Percentiles rank a stretch among this genome's conserved stretches.
Evolutionary conservation across 306 rosid species (phyloP).

Genomic region (Sindora glabra): DNA sequence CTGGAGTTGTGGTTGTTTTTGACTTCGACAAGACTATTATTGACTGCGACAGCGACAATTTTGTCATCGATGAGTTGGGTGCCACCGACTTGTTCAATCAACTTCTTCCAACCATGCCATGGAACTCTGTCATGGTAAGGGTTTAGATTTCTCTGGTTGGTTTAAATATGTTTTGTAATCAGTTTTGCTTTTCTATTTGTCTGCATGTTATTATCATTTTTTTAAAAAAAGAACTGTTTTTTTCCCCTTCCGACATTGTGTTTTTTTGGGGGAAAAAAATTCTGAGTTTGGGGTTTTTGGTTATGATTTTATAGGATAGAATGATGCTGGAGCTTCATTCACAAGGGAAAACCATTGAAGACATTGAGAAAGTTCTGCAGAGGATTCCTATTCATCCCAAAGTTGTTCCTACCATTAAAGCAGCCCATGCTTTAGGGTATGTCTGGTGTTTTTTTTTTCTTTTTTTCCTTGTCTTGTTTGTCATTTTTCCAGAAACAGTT

Average conservation of each 20-base stretch:
- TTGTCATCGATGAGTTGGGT: slow-evolving; percentile 68
- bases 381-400: slow-evolving; percentile 47
- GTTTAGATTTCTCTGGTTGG: background rate
- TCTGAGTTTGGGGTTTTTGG: background rate
- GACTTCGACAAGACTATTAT: slow-evolving; percentile 82
- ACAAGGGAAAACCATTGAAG: slow-evolving; percentile 44
- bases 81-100: slow-evolving; percentile 54
- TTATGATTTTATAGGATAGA: slow-evolving; percentile 41
- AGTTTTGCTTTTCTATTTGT: background rate
- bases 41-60: slow-evolving; percentile 72
- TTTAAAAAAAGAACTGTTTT: background rate
- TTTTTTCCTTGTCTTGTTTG: background rate
- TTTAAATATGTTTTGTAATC: background rate
- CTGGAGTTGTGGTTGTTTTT: slow-evolving; percentile 48
- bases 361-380: slow-evolving; percentile 38
- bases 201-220: background rate
- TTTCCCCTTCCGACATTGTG: background rate
- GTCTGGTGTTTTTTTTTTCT: background rate
- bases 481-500: background rate
- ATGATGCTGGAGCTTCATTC: slow-evolving; percentile 69
- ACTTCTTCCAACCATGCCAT: slow-evolving; percentile 74
- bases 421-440: slow-evolving; percentile 54
- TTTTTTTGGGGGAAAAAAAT: background rate
- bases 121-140: slow-evolving; percentile 80
- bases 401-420: slow-evolving; percentile 53